These are phyloP conservation scores for Eragrostis nindensis DNA, from an alignment of 176 grass and related monocot species.

Conservation along the genomic window DNA sequence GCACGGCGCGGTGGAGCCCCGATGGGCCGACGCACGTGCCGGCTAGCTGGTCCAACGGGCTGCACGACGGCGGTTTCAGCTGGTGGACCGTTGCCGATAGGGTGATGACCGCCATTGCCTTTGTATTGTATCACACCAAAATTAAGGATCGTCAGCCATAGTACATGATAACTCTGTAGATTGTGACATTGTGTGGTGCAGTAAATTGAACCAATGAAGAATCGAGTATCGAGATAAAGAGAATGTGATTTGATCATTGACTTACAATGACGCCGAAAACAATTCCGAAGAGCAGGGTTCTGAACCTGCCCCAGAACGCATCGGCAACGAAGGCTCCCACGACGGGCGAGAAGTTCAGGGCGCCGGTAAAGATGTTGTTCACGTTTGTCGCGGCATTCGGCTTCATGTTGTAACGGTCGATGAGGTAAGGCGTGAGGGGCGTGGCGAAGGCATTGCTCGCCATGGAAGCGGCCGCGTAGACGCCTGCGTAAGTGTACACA, in stretches of 20 bases:
- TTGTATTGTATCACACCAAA: neutral
- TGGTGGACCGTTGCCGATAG: constrained; percentile 7
- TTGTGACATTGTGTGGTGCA: neutral
- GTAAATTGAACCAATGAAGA: neutral
- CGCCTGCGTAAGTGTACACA: neutral
- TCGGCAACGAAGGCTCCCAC: constrained; percentile 59
- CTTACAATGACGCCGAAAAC: constrained; percentile 1
- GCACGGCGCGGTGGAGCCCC: constrained; percentile 36
- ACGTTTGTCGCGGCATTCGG: neutral
- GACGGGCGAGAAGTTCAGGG: constrained; percentile 40
- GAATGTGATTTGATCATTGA: neutral
- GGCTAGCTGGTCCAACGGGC: constrained; percentile 1
- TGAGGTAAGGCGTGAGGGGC: constrained; percentile 11
- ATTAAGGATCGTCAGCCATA: neutral
- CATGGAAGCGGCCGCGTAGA: neutral
- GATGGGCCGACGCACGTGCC: constrained; percentile 38
- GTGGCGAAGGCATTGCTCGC: neutral
- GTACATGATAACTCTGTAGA: neutral
- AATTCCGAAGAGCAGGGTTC: constrained; percentile 23
- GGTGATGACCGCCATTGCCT: constrained; percentile 38
- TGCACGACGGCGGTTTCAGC: constrained; percentile 41
- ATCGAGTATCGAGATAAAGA: neutral
- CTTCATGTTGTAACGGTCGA: constrained; percentile 40
- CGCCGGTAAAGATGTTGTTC: constrained; percentile 35
- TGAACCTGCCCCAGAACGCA: constrained; percentile 51